Percentiles rank a stretch among this genome's conserved stretches.
These are phyloP conservation scores for Sporothrix schenckii DNA, from an alignment of 2,329 filamentous ascomycete species.

Conservation along the genomic window DNA sequence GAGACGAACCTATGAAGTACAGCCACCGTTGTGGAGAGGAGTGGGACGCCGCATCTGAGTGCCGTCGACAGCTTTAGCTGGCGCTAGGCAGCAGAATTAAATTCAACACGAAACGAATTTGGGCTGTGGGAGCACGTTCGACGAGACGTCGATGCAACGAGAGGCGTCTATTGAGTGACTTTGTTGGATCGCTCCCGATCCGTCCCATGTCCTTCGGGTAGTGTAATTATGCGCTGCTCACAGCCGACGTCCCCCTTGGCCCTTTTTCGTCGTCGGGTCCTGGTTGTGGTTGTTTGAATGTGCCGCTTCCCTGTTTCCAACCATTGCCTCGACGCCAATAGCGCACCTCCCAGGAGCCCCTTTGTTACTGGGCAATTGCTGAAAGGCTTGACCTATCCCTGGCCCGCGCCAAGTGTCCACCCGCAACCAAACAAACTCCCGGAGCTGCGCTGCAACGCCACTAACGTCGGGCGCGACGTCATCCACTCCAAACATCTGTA, in stretches of 20 bases:
- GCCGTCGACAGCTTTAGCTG: background rate
- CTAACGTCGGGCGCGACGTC: constrained; percentile 10
- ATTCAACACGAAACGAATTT: background rate
- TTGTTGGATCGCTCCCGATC: background rate
- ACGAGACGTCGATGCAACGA: background rate
- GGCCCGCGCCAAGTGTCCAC: background rate
- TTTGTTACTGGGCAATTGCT: too few species aligned
- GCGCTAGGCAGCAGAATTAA: constrained; percentile 16
- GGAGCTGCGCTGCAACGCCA: background rate
- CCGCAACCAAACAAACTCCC: background rate
- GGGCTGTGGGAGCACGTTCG: background rate
- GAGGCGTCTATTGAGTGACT: too few species aligned
- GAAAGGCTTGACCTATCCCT: too few species aligned
- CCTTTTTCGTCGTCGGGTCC: too few species aligned
- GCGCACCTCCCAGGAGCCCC: background rate
- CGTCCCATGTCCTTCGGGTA: background rate
- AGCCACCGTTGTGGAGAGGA: background rate
- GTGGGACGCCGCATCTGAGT: too few species aligned
- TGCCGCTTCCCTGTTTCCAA: background rate
- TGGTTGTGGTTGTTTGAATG: background rate
- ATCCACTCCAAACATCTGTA: background rate
- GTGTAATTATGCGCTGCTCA: constrained; percentile 2
- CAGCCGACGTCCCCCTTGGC: background rate
- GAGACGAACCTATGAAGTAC: too few species aligned
- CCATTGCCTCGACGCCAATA: background rate